Evolutionary conservation across 73 alveolate species (phyloP).

Genomic region (Urostyla sp.): DNA sequence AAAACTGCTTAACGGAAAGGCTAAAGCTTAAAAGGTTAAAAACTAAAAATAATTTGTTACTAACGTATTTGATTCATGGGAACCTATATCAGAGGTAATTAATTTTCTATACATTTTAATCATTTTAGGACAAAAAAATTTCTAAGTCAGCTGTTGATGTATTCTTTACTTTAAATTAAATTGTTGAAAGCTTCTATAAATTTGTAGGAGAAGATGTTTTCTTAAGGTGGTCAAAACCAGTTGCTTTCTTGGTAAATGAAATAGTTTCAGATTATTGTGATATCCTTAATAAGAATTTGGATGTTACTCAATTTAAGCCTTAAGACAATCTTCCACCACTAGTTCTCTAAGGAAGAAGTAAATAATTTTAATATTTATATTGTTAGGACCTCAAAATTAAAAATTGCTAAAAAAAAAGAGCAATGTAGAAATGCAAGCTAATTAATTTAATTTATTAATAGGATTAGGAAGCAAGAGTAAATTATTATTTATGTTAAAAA

Average conservation of each 20-base stretch:
- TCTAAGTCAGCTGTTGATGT: slow-evolving; percentile 58
- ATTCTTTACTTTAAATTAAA: slow-evolving; percentile 46
- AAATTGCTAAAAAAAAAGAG: not conserved
- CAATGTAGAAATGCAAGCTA: not conserved
- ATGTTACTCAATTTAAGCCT: slow-evolving; percentile 50
- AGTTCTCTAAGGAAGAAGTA: slow-evolving; percentile 50
- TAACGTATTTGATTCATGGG: slow-evolving; percentile 61
- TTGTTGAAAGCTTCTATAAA: slow-evolving; percentile 56
- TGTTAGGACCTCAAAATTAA: too few species aligned
- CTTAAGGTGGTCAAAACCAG: slow-evolving; percentile 53
- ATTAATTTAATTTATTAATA: slow-evolving; percentile 10
- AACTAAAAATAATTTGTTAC: too few species aligned
- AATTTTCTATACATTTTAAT: not conserved
- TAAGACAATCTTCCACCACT: slow-evolving; percentile 49
- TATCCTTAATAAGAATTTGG: slow-evolving; percentile 36
- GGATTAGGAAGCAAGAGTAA: slow-evolving; percentile 48
- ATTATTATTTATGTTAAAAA: not conserved
- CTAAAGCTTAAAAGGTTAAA: too few species aligned
- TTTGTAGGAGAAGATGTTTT: slow-evolving; percentile 62
- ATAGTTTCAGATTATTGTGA: slow-evolving; percentile 60
- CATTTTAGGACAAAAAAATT: not conserved
- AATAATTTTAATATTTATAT: not conserved
- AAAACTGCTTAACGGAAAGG: slow-evolving; percentile 16
- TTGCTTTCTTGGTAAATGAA: slow-evolving; percentile 51
- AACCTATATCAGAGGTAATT: slow-evolving; percentile 23